Evolutionary conservation across 768 basidiomycete genomes (phyloP), one percentile per base, ranked within the genome.

Genomic region (Strobilomyces echinocephalus): DNA sequence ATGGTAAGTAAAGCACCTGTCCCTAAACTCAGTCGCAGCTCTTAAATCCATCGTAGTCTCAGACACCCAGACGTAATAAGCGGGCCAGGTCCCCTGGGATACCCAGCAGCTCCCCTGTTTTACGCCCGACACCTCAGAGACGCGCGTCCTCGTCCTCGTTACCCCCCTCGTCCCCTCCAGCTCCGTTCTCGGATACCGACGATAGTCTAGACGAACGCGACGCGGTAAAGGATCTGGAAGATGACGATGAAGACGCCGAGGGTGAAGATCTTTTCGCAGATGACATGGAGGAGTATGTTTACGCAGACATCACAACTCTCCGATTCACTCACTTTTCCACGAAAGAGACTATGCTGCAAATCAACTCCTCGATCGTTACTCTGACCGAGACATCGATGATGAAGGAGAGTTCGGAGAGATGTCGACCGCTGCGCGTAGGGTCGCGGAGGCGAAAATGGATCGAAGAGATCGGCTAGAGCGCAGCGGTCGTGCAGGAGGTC

Each of bases 221-320:
- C 59, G 82, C 77, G 1, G 76, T 88, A 5, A 74, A 68, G 50
- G 83, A 87, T 62, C 72, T 82, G 14, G 83, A 84, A n/a, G 85
- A 84, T 48, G 86, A 79, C 4, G 81, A 78, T 28, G 89, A 83
- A 6, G 89, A 87, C 11, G 92, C 80, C n/a, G 90, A 88, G 20
- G 92, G 83, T 35, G 95, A 97, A 69, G 95, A 98, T 73, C 81
- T 99, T 40, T 97, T 95, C 69, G 89, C 79, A 33, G 84, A 93
- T n/a, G 76, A 74, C 46, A 70, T 91, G 54, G 82, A 88, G 69
- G 79, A 78, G 95, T 91, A 65, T 60, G 83, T 69, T 45, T 55
- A 34, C 54, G 33, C 36, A 49, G 12, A 42, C 41, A 30, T 38
- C 41, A 36, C 45, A 18, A 38, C 28, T 49, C 21, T 57, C 44